Evolutionary conservation across 2,329 filamentous ascomycete genomes (phyloP).

Genomic region (Incumbomyces delicatus): DNA sequence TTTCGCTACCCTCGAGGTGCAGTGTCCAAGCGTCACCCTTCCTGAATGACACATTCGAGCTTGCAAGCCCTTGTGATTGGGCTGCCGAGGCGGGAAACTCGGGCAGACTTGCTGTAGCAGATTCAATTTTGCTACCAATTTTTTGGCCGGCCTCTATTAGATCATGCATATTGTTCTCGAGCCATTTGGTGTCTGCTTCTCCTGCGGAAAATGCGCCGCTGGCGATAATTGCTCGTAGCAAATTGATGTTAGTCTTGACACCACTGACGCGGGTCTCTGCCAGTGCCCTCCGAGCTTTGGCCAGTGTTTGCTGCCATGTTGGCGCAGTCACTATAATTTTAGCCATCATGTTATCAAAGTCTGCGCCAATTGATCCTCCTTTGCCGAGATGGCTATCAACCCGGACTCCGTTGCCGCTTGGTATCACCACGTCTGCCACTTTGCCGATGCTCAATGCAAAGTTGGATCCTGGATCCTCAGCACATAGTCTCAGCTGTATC

Average conservation of each 20-base stretch:
- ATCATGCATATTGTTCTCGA: conserved; percentile 39
- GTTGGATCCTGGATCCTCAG: conserved; percentile 44
- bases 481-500: conserved; percentile 49
- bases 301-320: conserved; percentile 43
- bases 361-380: conserved; percentile 39
- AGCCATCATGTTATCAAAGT: conserved; percentile 51
- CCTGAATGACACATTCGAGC: conserved; percentile 40
- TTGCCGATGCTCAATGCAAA: conserved; percentile 54
- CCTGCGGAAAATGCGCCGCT: conserved; percentile 42
- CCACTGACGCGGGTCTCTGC: conserved; percentile 47
- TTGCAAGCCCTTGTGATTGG: conserved; percentile 11
- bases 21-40: conserved; percentile 52
- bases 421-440: conserved; percentile 45
- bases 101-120: conserved; percentile 18
- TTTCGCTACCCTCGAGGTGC: conserved; percentile 30
- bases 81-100: conserved; percentile 21
- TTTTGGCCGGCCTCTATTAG: conserved; percentile 29
- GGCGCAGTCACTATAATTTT: conserved; percentile 50
- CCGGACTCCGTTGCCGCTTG: conserved; percentile 48
- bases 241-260: conserved; percentile 48
- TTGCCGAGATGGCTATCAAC: conserved; percentile 47
- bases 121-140: conserved; percentile 20
- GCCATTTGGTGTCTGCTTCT: conserved; percentile 47
- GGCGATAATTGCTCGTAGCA: conserved; percentile 45
- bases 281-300: conserved; percentile 47